Base-by-base conservation (phyloP, 257 asterid genomes). In the Solanum bulbocastanum region DNA sequence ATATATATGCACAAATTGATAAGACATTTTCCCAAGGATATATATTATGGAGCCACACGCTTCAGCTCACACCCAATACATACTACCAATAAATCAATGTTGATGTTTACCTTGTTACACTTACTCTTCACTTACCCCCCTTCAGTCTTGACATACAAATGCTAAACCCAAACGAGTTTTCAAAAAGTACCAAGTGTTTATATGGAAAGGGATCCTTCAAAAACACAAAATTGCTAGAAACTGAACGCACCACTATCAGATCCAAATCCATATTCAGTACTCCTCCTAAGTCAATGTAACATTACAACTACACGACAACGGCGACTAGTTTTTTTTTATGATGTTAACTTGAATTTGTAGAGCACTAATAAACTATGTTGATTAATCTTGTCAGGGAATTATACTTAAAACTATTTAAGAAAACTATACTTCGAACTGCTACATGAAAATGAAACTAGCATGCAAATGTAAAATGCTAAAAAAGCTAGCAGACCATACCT, bases 401-500 rank as follows among this genome's bases (percentile, higher is more conserved):
- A 27, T 44, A 79, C 85, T 79, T 27, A 8, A 20, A 27, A 44
- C 10, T 44, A 78, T 9, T 79, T 79, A 15, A 49, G 37, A 79
- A 44, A 79, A 44, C 16, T 27, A 44, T 44, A 79, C 62, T 44
- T 25, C 0, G 65, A 79, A 79, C 65, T 27, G 40, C 85, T 44
- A 25, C 85, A 27, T 79, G 85, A 79, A 25, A 79, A 44, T 79
- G 85, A 79, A 44, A 56, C n/a, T 86, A 71, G 87, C 88, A 86
- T 35, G 65, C 84, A 58, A n/a, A 71, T 72, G 72, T 42, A 25
- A 86, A 56, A 83, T 22, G 68, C 33, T 65, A 35, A 79, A 49
- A 22, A 79, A 39, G 87, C 42, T 27, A 83, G 30, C 4, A 69
- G 40, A 44, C 16, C 93, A 74, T 79, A 97, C 99, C 95, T 94